Evolutionary conservation across 2,329 filamentous ascomycete genomes (phyloP), one percentile per base, ranked within the genome.

Genomic region (Aureobasidium musti): DNA sequence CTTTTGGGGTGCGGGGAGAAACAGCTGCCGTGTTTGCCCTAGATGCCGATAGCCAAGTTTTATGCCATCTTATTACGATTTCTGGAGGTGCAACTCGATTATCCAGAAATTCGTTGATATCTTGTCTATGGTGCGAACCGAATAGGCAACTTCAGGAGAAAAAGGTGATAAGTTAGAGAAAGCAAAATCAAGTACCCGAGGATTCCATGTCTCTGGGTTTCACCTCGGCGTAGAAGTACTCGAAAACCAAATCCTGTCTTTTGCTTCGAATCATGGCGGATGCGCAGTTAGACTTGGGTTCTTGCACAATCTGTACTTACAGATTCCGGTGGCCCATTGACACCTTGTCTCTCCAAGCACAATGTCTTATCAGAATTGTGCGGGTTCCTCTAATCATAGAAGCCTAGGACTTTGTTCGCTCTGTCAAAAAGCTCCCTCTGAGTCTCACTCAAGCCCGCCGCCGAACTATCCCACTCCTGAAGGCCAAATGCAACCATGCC

Each of bases 401-500:
- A 87, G 21, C 84, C 82, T 57, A 82, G 76, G n/a, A 82, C 77
- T 72, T 82, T 80, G 70, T 87, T 88, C 53, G 83, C 84, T 30
- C 77, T 73, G 61, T 81, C 76, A 70, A 88, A 74, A 1, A 83
- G 81, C 64, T 79, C 77, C 68, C 78, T 80, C 74, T 88, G 82
- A 2, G 83, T 83, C 37, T 78, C 72, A 2, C 75, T 81, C 76
- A 87, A 77, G 1, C 77, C 79, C 2, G 74, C 72, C 2, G 76
- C 81, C 35, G 67, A 76, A 54, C 80, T 78, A 78, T 87, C 85
- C 70, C 78, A 83, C 63, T 76, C 77, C 54, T 76, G 73, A 17
- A 87, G 71, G 0, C 86, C 86, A 79, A 87, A 85, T 0, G 83
- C 84, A 67, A 80, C 78, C 70, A 82, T 79, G 1, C 83, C 86